Conservation (phyloP, 495 filamentous ascomycete genomes). For the Aspergillus diversus region DNA sequence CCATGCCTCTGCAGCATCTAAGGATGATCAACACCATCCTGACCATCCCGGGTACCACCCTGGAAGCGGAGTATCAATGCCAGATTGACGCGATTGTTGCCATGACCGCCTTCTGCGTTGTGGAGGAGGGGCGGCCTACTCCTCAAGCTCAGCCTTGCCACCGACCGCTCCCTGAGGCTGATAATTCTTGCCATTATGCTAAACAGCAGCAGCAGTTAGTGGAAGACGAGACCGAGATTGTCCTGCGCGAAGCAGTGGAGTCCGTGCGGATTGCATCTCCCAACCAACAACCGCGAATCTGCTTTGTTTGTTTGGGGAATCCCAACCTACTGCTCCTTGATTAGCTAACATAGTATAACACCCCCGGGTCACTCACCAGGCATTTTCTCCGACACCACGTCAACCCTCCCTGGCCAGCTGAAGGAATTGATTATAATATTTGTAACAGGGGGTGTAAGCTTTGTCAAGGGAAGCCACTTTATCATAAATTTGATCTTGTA, state of each 20-base stretch:
- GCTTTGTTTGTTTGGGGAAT: constrained; percentile 19
- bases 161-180: constrained; percentile 6
- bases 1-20: background rate
- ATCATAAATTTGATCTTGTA: constrained; percentile 19
- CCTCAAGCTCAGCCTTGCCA: constrained; percentile 6
- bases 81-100: no score
- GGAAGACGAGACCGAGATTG: constrained; percentile 21
- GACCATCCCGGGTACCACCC: background rate
- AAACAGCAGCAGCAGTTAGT: constrained; percentile 13
- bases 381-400: constrained; percentile 24
- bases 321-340: constrained; percentile 19
- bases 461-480: constrained; percentile 11
- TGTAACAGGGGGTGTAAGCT: no score
- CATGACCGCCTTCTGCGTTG: background rate
- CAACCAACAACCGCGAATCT: constrained; percentile 21
- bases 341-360: constrained; percentile 13
- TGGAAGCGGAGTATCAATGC: no score
- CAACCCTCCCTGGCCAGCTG: constrained; percentile 21
- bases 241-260: constrained; percentile 21
- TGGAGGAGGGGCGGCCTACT: constrained; percentile 2
- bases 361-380: constrained; percentile 20
- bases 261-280: constrained; percentile 21
- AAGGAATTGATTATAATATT: constrained; percentile 18
- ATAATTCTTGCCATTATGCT: background rate
- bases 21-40: background rate